These are phyloP conservation scores for Dianthus caryophyllus DNA, from an alignment of 148 eudicot genomes.

Conservation along the genomic window DNA sequence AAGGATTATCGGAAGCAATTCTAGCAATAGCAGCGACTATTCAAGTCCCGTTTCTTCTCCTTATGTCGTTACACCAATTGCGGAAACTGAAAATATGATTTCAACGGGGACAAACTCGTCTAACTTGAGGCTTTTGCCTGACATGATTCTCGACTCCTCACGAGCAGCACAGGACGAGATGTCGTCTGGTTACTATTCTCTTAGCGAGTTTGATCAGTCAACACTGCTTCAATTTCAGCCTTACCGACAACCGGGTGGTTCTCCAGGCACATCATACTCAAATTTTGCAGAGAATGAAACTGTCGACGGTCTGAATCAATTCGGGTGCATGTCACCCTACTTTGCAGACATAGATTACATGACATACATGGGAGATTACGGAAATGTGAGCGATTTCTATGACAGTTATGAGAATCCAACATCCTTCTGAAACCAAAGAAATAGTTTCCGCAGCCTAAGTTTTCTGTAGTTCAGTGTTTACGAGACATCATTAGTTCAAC, in stretches of 20 bases:
- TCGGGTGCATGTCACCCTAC: constrained; percentile 48
- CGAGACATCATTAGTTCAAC: background rate
- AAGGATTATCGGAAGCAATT: constrained; percentile 35
- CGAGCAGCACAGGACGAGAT: constrained; percentile 36
- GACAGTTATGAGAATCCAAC: constrained; percentile 41
- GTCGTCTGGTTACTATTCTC: constrained; percentile 31
- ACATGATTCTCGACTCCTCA: constrained; percentile 71
- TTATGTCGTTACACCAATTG: constrained; percentile 29
- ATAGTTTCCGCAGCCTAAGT: background rate
- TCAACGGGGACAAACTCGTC: constrained; percentile 35
- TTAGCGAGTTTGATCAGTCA: constrained; percentile 36
- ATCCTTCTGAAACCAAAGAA: constrained; percentile 27
- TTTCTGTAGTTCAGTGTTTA: background rate
- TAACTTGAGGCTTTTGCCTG: constrained; percentile 53
- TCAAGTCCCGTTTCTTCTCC: constrained; percentile 63
- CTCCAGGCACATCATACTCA: constrained; percentile 62
- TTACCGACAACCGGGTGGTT: constrained; percentile 34
- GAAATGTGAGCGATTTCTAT: constrained; percentile 36
- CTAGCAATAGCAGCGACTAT: constrained; percentile 38
- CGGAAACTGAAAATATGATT: constrained; percentile 37
- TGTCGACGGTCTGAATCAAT: constrained; percentile 39
- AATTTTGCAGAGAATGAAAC: constrained; percentile 59
- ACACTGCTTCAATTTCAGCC: constrained; percentile 42
- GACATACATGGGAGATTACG: constrained; percentile 43
- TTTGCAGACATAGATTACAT: constrained; percentile 36